Conservation (phyloP, 495 filamentous ascomycete species). For the Neurospora cerealis region DNA sequence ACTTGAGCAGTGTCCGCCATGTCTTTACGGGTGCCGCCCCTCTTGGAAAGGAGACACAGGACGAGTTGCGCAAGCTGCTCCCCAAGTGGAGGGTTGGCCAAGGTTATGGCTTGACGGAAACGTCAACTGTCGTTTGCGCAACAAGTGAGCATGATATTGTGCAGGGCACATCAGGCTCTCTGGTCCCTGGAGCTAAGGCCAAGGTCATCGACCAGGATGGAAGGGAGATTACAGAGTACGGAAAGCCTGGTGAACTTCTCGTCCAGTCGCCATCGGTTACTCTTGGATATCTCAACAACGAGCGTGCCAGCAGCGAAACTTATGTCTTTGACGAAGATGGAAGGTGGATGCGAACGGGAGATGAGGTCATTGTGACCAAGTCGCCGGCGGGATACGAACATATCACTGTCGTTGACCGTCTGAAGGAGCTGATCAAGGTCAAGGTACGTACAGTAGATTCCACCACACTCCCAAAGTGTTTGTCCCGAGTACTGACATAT, state of each 20-base stretch:
- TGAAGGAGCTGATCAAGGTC: slow-evolving; percentile 92
- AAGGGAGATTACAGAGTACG: slow-evolving; percentile 62
- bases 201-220: slow-evolving; percentile 67
- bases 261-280: slow-evolving; percentile 68
- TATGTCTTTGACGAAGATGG: slow-evolving; percentile 61
- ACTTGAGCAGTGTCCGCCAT: slow-evolving; percentile 56
- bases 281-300: slow-evolving; percentile 77
- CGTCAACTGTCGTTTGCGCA: slow-evolving; percentile 59
- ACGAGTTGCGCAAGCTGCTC: slow-evolving; percentile 53
- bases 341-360: slow-evolving; percentile 77
- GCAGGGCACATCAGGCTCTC: slow-evolving; percentile 62
- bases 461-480: neutral
- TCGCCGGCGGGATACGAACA: slow-evolving; percentile 61
- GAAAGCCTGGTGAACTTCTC: slow-evolving; percentile 71
- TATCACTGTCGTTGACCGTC: slow-evolving; percentile 72
- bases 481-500: neutral
- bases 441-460: slow-evolving; percentile 46
- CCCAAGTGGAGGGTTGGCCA: slow-evolving; percentile 62
- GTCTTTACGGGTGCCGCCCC: slow-evolving; percentile 81
- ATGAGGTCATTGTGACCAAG: slow-evolving; percentile 65
- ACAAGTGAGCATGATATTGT: slow-evolving; percentile 58
- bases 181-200: slow-evolving; percentile 57
- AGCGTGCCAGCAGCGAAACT: slow-evolving; percentile 70
- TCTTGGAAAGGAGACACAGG: slow-evolving; percentile 66
- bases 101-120: slow-evolving; percentile 84